Percentiles rank a stretch among this genome's conserved stretches.
phyloP scores from a whole-genome alignment of 352 stramenopile genomes.

The Thraustotheca clavata region DNA sequence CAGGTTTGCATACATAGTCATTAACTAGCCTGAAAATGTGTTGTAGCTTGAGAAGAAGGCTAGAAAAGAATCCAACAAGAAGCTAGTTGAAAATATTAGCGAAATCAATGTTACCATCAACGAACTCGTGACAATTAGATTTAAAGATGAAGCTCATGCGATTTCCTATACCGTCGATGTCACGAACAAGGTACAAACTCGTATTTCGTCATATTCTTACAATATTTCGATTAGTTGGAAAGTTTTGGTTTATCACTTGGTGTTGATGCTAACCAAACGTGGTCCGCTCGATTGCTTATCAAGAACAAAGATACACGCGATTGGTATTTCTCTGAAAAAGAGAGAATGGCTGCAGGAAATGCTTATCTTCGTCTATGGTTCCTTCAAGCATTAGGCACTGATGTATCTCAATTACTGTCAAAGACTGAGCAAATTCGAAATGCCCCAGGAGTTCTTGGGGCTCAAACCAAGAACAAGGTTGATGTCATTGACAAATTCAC shows the following conservation, averaged over 20 bases:
- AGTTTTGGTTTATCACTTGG: slow-evolving; percentile 51
- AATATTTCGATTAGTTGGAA: slow-evolving; percentile 41
- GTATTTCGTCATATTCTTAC: slow-evolving; percentile 11
- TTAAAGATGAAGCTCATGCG: slow-evolving; percentile 48
- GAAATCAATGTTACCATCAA: slow-evolving; percentile 54
- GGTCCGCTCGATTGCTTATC: slow-evolving; percentile 76
- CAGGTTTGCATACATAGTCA: not conserved
- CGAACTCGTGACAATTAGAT: slow-evolving; percentile 36
- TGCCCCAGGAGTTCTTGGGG: slow-evolving; percentile 49
- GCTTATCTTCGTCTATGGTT: slow-evolving; percentile 71
- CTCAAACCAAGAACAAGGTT: slow-evolving; percentile 62
- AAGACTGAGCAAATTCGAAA: slow-evolving; percentile 69
- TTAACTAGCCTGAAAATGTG: not conserved
- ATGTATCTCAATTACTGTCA: slow-evolving; percentile 59
- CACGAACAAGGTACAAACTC: slow-evolving; percentile 11
- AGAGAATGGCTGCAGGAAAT: slow-evolving; percentile 64
- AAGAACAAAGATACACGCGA: slow-evolving; percentile 84
- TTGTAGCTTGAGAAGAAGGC: slow-evolving; percentile 79
- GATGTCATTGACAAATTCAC: slow-evolving; percentile 83
- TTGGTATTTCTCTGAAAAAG: slow-evolving; percentile 76
- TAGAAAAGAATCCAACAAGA: slow-evolving; percentile 79
- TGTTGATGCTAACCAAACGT: slow-evolving; percentile 62
- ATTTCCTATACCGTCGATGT: slow-evolving; percentile 59
- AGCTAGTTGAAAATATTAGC: slow-evolving; percentile 64
- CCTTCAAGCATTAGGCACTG: slow-evolving; percentile 68